phyloP scores from a whole-genome alignment of 2,329 filamentous ascomycete genomes.

The Talaromyces verruculosus region DNA sequence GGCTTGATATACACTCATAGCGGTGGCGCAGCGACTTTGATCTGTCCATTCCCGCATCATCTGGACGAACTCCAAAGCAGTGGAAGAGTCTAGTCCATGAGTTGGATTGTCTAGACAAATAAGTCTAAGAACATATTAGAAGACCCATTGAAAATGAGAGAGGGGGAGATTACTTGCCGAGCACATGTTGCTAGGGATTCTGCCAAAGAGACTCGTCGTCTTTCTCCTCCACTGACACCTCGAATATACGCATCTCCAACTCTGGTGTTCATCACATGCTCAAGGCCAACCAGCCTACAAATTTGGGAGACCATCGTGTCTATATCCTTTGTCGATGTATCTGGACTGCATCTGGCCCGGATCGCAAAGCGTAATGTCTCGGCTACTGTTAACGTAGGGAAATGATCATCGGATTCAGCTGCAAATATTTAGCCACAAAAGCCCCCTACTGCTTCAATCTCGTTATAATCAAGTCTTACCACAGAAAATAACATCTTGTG shows the following conservation, averaged over 20 bases:
- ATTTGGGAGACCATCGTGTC: conserved; percentile 11
- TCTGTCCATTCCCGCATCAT: conserved; percentile 72
- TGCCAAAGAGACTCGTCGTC: conserved; percentile 74
- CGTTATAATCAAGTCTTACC: neutral
- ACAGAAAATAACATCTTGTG: conserved; percentile 4
- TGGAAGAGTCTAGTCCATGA: conserved; percentile 64
- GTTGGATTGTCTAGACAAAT: conserved; percentile 54
- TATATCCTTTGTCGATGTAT: neutral
- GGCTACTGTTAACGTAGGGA: conserved; percentile 76
- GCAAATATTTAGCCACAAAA: conserved; percentile 66
- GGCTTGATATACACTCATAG: conserved; percentile 78
- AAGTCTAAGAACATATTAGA: conserved; percentile 56
- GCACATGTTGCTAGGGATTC: conserved; percentile 74
- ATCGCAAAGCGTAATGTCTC: conserved; percentile 76
- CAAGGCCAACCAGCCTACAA: conserved; percentile 8
- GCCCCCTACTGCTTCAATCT: neutral
- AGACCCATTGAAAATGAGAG: neutral
- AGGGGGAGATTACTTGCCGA: conserved; percentile 51
- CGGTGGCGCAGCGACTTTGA: conserved; percentile 67
- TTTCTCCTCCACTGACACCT: conserved; percentile 73
- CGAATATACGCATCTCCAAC: conserved; percentile 80
- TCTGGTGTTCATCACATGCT: conserved; percentile 64
- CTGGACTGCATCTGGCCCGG: conserved; percentile 19
- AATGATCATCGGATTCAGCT: conserved; percentile 60
- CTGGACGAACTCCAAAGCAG: conserved; percentile 62